Percentiles rank a stretch among this genome's conserved stretches.
Evolutionary conservation across 1,284 basidiomycete genomes (phyloP).

Genomic region (Irpex lacteus): DNA sequence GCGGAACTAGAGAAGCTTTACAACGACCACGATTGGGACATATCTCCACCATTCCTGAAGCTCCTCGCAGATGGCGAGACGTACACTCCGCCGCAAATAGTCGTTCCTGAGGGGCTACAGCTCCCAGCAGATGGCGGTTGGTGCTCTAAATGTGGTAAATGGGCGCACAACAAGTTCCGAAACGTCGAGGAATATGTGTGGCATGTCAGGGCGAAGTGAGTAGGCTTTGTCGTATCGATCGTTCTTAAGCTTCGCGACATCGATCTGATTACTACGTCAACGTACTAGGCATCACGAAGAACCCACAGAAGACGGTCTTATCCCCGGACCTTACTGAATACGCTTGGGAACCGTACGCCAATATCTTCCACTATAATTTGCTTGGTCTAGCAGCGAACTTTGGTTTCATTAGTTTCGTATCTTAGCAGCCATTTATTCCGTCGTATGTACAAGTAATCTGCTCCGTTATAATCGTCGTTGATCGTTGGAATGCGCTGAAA

Average conservation of each 20-base stretch:
- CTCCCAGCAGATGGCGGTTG: background rate
- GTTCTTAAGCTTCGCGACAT: background rate
- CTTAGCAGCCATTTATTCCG: too few relatives aligned
- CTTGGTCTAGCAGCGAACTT: too few relatives aligned
- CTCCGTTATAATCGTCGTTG: too few relatives aligned
- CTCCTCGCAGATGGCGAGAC: background rate
- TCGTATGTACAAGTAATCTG: too few relatives aligned
- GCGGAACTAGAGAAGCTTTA: too few relatives aligned
- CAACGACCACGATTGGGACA: background rate
- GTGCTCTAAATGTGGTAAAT: background rate
- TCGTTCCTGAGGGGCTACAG: background rate
- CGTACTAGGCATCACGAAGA: background rate
- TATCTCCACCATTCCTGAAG: background rate
- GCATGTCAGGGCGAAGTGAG: constrained; percentile 1
- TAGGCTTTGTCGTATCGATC: background rate
- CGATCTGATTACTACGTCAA: background rate
- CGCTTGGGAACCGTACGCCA: too few relatives aligned
- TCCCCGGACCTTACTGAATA: background rate
- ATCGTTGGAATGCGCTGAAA: too few relatives aligned
- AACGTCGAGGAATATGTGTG: background rate
- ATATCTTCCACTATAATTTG: too few relatives aligned
- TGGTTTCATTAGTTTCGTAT: too few relatives aligned
- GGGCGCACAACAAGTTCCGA: background rate
- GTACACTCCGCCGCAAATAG: background rate
- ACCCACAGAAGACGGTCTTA: background rate